Conservation (phyloP, 176 grass and related monocot species). For the Oryza brachyantha region DNA sequence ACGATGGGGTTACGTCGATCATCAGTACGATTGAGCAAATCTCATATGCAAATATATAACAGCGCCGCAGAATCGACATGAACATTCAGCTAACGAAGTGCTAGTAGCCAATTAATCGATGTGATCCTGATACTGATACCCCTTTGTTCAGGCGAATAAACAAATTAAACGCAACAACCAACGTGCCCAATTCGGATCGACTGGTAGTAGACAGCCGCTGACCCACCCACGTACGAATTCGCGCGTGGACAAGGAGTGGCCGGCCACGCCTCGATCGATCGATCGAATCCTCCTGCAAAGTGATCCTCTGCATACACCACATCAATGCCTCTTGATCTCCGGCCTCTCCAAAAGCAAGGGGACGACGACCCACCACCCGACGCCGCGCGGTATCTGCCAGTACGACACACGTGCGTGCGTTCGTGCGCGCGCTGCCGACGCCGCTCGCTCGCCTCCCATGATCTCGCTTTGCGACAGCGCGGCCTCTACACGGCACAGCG, state of each 20-base stretch:
- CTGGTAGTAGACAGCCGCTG: not conserved
- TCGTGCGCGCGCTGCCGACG: not conserved
- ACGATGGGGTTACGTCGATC: not conserved
- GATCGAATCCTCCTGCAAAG: not conserved
- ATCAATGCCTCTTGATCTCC: not conserved
- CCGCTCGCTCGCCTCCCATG: not conserved
- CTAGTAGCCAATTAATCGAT: not conserved
- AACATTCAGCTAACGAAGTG: not conserved
- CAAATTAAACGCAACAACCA: not conserved
- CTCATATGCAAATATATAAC: not conserved
- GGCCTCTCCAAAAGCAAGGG: not conserved
- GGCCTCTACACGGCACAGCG: too few species aligned
- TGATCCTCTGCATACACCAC: not conserved
- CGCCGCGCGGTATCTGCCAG: not conserved
- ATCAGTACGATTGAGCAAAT: not conserved
- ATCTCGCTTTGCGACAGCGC: not conserved
- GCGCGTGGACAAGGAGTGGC: not conserved
- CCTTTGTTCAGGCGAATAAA: not conserved
- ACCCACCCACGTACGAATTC: not conserved
- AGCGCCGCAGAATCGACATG: not conserved
- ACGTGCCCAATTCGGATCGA: not conserved
- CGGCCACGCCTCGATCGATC: not conserved
- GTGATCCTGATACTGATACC: too few species aligned
- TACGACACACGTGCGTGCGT: conserved; percentile 5
- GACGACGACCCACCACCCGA: not conserved